Evolutionary conservation across 2,329 filamentous ascomycete species (phyloP).

Genomic region (Trichoderma brevicompactum): DNA sequence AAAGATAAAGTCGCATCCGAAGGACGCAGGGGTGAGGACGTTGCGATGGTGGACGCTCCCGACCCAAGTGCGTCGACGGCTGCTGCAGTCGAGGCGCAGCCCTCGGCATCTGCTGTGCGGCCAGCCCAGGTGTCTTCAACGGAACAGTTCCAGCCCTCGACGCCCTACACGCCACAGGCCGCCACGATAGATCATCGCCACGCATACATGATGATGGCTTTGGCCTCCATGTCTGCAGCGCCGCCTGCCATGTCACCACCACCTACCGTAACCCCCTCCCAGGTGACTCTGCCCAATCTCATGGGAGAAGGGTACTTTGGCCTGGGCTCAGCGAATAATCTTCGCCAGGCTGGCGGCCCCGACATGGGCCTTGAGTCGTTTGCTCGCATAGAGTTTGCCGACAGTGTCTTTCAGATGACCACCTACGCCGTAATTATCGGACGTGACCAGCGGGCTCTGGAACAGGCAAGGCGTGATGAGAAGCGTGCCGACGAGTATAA

Average conservation of each 20-base stretch:
- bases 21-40: constrained; percentile 26
- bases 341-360: constrained; percentile 42
- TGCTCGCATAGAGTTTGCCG: constrained; percentile 69
- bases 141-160: constrained; percentile 40
- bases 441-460: constrained; percentile 66
- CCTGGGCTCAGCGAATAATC: constrained; percentile 39
- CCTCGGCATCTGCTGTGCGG: constrained; percentile 9
- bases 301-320: constrained; percentile 40
- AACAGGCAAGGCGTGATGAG: constrained; percentile 58
- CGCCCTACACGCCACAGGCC: constrained; percentile 42
- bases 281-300: constrained; percentile 50
- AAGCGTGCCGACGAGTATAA: constrained; percentile 52
- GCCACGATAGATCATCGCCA: constrained; percentile 45
- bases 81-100: constrained; percentile 24
- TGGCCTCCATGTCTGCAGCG: constrained; percentile 47
- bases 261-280: constrained; percentile 52
- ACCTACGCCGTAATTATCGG: constrained; percentile 74
- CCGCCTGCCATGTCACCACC: constrained; percentile 47
- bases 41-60: constrained; percentile 33
- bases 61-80: not conserved
- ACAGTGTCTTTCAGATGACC: constrained; percentile 79
- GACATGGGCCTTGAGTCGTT: constrained; percentile 58
- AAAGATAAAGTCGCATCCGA: not conserved
- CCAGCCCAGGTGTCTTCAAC: constrained; percentile 30
- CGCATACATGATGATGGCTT: constrained; percentile 52